These are phyloP conservation scores for Cordyceps cateniannulata DNA, from an alignment of 2,329 filamentous ascomycete species.

Conservation along the genomic window DNA sequence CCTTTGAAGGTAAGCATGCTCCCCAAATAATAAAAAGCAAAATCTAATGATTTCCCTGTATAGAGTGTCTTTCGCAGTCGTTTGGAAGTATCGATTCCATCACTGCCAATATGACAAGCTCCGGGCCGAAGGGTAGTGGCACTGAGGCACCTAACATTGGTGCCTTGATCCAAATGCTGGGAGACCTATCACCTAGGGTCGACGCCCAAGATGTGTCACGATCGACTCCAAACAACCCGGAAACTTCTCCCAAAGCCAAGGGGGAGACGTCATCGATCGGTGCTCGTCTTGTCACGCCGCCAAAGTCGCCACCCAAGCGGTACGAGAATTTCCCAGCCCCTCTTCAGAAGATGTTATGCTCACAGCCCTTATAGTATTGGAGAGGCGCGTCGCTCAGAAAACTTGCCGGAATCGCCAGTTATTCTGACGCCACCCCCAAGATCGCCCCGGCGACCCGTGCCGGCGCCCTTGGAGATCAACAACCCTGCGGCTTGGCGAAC, in stretches of 20 bases:
- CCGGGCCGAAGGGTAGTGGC: not conserved
- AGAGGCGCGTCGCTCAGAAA: not conserved
- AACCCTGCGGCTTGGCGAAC: constrained; percentile 13
- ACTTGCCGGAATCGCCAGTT: not conserved
- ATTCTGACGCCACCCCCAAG: constrained; percentile 12
- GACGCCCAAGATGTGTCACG: not conserved
- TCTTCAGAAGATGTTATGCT: not conserved
- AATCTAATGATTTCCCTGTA: not conserved
- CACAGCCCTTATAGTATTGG: not conserved
- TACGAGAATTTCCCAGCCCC: constrained; percentile 16
- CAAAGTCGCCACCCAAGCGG: constrained; percentile 24
- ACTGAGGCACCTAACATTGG: not conserved
- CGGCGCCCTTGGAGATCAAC: constrained; percentile 4
- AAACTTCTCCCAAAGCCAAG: not conserved
- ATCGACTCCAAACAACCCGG: not conserved
- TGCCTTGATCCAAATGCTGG: constrained; percentile 2
- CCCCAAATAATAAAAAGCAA: not conserved
- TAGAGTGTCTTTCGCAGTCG: constrained; percentile 9
- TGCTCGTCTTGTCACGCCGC: constrained; percentile 22
- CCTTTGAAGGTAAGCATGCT: constrained; percentile 2
- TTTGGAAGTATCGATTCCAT: constrained; percentile 6
- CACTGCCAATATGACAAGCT: not conserved
- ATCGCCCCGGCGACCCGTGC: constrained; percentile 11
- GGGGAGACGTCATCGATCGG: constrained; percentile 12
- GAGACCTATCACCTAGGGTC: not conserved